A percentile compares a stretch with the other conserved stretches of the same genome.
Evolutionary conservation across 2,329 filamentous ascomycete genomes (phyloP).

Genomic region (Penicillium crustosum): DNA sequence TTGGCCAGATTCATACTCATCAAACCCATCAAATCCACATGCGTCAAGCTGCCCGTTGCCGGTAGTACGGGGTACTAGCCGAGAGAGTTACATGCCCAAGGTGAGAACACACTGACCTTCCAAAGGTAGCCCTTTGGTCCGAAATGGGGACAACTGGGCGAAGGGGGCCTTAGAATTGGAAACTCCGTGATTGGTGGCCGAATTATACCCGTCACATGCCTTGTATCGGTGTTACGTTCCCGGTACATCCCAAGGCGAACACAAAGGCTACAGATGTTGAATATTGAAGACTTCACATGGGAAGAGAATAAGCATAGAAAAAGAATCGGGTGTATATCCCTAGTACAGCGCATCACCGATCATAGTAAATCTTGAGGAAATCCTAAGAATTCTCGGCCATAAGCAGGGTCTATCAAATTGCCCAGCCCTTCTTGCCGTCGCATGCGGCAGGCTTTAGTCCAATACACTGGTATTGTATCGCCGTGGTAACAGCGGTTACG

Average conservation of each 20-base stretch:
- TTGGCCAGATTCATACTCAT: background rate
- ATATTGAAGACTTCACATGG: background rate
- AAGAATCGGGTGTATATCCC: background rate
- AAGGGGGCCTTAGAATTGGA: slow-evolving; percentile 18
- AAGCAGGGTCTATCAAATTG: slow-evolving; percentile 9
- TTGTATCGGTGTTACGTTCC: slow-evolving; percentile 25
- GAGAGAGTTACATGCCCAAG: slow-evolving; percentile 1
- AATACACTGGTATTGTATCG: slow-evolving; percentile 30
- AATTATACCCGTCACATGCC: slow-evolving; percentile 26
- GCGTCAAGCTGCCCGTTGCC: background rate
- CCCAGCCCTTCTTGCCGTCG: slow-evolving; percentile 30
- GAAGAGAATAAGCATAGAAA: background rate
- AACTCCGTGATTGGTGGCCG: slow-evolving; percentile 25
- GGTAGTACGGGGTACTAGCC: slow-evolving; percentile 15
- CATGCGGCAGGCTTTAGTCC: slow-evolving; percentile 30
- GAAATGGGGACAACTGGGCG: slow-evolving; percentile 8
- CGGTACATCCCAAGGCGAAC: background rate
- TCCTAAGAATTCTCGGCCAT: background rate
- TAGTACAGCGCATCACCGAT: background rate
- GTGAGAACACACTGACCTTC: slow-evolving; percentile 5
- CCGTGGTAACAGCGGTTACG: slow-evolving; percentile 42
- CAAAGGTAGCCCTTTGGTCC: slow-evolving; percentile 17
- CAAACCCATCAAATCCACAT: slow-evolving; percentile 11
- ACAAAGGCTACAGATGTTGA: background rate
- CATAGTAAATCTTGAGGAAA: background rate